Evolutionary conservation across 139 green algal species (phyloP).

Genomic region (Spirogloea muscicola): DNA sequence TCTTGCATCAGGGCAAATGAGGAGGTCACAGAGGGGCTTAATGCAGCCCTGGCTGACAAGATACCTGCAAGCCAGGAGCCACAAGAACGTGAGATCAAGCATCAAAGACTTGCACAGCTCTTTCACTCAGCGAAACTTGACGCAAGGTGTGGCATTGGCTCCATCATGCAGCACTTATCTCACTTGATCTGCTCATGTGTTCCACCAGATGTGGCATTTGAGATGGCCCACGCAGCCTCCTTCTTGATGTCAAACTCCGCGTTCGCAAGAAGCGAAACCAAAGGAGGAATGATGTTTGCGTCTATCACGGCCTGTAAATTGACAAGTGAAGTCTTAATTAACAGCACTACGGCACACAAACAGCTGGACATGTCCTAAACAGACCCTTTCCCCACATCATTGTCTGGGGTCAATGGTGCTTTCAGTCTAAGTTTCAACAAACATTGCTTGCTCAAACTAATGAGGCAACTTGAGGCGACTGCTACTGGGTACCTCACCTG

Average conservation of each 20-base stretch:
- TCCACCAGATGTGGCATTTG: constrained; percentile 94
- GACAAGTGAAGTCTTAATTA: background rate
- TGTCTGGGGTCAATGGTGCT: no score
- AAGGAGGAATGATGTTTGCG: constrained; percentile 77
- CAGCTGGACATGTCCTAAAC: background rate
- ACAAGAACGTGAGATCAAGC: no score
- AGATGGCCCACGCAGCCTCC: constrained; percentile 98
- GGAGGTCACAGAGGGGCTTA: constrained; percentile 92
- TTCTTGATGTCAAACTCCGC: constrained; percentile 99
- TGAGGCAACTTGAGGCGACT: no score
- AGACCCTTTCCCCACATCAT: no score
- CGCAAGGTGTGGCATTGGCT: no score
- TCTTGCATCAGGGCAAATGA: constrained; percentile 78
- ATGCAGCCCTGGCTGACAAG: constrained; percentile 87
- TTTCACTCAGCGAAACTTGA: no score
- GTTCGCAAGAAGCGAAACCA: constrained; percentile 80
- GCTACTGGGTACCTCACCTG: constrained; percentile 55
- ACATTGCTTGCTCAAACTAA: no score
- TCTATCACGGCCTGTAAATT: constrained; percentile 74
- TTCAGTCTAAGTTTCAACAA: no score
- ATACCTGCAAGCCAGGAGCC: constrained; percentile 45
- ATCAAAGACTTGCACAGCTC: no score
- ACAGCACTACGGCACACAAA: background rate
- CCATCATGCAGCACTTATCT: no score
- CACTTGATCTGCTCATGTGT: constrained; percentile 66